Evolutionary conservation across 768 basidiomycete species (phyloP).

Genomic region (Agrocybe chaxingu): DNA sequence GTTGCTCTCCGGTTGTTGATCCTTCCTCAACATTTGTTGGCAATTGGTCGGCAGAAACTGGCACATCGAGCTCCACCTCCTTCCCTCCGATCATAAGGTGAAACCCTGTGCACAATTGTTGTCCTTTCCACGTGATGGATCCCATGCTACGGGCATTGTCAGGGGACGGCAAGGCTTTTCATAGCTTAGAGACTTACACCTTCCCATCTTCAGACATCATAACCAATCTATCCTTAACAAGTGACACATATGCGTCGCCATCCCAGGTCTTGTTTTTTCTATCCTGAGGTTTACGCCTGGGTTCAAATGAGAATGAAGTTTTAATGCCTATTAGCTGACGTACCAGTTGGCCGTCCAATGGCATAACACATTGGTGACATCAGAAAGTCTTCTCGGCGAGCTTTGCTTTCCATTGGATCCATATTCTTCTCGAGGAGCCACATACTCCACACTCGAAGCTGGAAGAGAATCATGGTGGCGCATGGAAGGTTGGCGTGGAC

Average conservation of each 20-base stretch:
- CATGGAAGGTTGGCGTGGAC: background rate
- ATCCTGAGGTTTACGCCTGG: conserved; percentile 68
- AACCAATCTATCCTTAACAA: conserved; percentile 45
- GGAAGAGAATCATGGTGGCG: background rate
- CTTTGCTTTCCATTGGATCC: background rate
- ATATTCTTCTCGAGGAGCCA: background rate
- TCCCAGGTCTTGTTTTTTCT: conserved; percentile 90
- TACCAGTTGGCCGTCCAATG: conserved; percentile 73
- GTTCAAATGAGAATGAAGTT: conserved; percentile 1
- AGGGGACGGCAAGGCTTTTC: background rate
- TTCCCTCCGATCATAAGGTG: conserved; percentile 49
- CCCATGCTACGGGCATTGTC: conserved; percentile 46
- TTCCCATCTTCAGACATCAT: conserved; percentile 72
- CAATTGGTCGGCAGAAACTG: conserved; percentile 47
- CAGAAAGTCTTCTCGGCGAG: conserved; percentile 3
- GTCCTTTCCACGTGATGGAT: conserved; percentile 57
- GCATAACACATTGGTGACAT: conserved; percentile 23
- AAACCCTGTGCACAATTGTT: conserved; percentile 44
- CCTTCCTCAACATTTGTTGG: conserved; percentile 26
- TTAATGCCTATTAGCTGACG: conserved; percentile 1
- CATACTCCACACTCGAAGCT: background rate
- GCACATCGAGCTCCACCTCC: conserved; percentile 59
- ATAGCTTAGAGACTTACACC: conserved; percentile 40
- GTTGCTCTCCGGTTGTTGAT: background rate
- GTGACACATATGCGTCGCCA: conserved; percentile 65